phyloP scores from a whole-genome alignment of 345 rosid genomes.

The Mallotus nudiflorus region DNA sequence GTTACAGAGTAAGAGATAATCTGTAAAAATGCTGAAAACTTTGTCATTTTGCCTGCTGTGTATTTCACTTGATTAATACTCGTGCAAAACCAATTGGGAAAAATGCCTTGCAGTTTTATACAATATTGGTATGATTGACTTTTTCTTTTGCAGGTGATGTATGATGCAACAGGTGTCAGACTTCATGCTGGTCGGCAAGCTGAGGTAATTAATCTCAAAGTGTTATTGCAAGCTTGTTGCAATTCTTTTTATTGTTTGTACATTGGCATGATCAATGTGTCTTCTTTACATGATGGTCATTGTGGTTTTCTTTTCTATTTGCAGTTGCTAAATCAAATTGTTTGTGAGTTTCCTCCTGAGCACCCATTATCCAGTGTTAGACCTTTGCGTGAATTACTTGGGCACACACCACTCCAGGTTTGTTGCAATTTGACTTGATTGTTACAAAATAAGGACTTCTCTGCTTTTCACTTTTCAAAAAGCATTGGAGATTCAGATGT shows the following conservation, averaged over 20 bases:
- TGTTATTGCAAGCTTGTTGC: slow-evolving; percentile 6
- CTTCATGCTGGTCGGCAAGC: slow-evolving; percentile 99
- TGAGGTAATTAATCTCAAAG: slow-evolving; percentile 52
- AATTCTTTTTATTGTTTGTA: neutral
- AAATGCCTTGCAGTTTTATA: neutral
- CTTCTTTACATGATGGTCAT: slow-evolving; percentile 1
- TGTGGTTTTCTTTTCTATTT: slow-evolving; percentile 20
- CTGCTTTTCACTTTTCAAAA: too few species aligned
- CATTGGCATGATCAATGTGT: neutral
- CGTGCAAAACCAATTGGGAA: neutral
- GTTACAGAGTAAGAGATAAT: neutral
- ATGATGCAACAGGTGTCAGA: slow-evolving; percentile 95
- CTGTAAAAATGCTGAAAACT: neutral
- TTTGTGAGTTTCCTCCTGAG: slow-evolving; percentile 95
- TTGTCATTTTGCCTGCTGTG: neutral
- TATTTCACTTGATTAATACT: neutral
- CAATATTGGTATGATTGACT: neutral
- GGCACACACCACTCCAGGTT: slow-evolving; percentile 96
- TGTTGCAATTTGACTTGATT: slow-evolving; percentile 19
- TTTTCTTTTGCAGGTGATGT: slow-evolving; percentile 69
- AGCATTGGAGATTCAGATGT: too few species aligned
- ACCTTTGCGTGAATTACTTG: slow-evolving; percentile 93
- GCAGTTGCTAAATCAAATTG: slow-evolving; percentile 94
- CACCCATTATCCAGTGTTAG: slow-evolving; percentile 79
- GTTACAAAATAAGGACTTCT: neutral